Base-by-base conservation (phyloP, 345 rosid species). In the Eucalyptus regnans region DNA sequence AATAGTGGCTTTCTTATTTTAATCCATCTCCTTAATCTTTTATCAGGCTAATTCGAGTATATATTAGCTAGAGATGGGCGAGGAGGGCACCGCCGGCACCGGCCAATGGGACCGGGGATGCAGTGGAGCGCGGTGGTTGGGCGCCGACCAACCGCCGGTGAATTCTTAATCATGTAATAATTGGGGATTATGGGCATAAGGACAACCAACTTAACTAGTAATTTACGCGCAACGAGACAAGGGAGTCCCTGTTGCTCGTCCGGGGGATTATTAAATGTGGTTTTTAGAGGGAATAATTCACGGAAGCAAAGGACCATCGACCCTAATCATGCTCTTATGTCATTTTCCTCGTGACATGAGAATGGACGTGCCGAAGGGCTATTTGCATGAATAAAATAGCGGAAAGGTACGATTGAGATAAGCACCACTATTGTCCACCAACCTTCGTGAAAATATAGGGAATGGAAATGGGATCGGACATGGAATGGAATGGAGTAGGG, bases 121-220 rank as follows among this genome's bases (percentile, higher is more conserved):
- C 60, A 25, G 64, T 50, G 92, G 89, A 85, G 85, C 66, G 66
- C 14, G 25, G n/a, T 86, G 23, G 91, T 89, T 91, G 90, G 91
- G 87, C 8, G 92, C 95, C 94, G 94, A 93, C 96, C 94, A 90
- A 91, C 94, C 93, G 91, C 92, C 93, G 25, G 18, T 86, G n/a
- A 64, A 60, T 83, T 87, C 88, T 87, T 51, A 86, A 90, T 85
- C 50, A 66, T 84, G 90, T 86, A 91, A 91, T 91, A 68, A 90
- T 87, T 46, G 44, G 46, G 86, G 91, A 90, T 95, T 91, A 94
- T 92, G 94, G 88, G 89, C 90, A 80, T 87, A 85, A 90, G n/a
- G 95, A 93, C 95, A 92, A 89, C 86, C 33, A 44, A 56, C 50
- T 91, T 90, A 71, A 89, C 44, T 88, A 89, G 90, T 88, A 88